These are phyloP conservation scores for Ceratocystis papillata DNA, from an alignment of 2,329 filamentous ascomycete genomes.

Conservation along the genomic window DNA sequence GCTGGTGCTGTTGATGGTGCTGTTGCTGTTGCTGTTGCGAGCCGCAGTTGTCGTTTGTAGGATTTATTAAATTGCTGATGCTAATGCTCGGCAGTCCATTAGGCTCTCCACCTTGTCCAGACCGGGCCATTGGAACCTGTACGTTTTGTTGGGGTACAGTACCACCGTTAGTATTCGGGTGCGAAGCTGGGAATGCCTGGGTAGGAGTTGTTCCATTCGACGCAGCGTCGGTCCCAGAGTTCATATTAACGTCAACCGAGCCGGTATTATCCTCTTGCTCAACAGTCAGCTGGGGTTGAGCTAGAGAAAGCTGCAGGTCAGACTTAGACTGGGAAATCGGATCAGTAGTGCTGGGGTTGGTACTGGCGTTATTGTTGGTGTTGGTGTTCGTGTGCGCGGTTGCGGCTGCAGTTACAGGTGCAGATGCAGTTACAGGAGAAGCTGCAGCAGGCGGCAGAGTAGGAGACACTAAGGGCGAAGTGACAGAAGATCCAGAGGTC, in stretches of 20 bases:
- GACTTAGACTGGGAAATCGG: not conserved
- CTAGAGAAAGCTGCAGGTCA: slow-evolving; percentile 1
- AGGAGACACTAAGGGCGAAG: slow-evolving; percentile 18
- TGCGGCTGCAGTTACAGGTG: slow-evolving; percentile 11
- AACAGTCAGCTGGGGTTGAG: slow-evolving; percentile 4
- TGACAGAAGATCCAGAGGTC: slow-evolving; percentile 3
- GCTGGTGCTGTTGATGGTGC: slow-evolving; percentile 21
- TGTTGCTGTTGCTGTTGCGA: slow-evolving; percentile 26
- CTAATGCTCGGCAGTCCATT: slow-evolving; percentile 30
- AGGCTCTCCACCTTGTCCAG: slow-evolving; percentile 21
- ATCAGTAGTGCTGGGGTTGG: not conserved
- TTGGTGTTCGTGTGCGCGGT: slow-evolving; percentile 2
- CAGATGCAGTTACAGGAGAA: slow-evolving; percentile 19
- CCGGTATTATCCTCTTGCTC: not conserved
- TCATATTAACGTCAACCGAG: slow-evolving; percentile 14
- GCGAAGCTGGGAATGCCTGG: slow-evolving; percentile 4
- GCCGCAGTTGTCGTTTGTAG: slow-evolving; percentile 23
- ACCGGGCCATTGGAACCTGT: slow-evolving; percentile 10
- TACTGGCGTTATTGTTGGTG: not conserved
- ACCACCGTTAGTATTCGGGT: slow-evolving; percentile 8
- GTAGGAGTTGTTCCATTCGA: slow-evolving; percentile 18
- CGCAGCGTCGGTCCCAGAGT: not conserved
- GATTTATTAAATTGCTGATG: slow-evolving; percentile 28
- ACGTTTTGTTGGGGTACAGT: slow-evolving; percentile 8
- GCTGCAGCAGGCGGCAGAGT: slow-evolving; percentile 18